phyloP scores from a whole-genome alignment of 2,329 filamentous ascomycete species.

The Cytospora leucostoma region DNA sequence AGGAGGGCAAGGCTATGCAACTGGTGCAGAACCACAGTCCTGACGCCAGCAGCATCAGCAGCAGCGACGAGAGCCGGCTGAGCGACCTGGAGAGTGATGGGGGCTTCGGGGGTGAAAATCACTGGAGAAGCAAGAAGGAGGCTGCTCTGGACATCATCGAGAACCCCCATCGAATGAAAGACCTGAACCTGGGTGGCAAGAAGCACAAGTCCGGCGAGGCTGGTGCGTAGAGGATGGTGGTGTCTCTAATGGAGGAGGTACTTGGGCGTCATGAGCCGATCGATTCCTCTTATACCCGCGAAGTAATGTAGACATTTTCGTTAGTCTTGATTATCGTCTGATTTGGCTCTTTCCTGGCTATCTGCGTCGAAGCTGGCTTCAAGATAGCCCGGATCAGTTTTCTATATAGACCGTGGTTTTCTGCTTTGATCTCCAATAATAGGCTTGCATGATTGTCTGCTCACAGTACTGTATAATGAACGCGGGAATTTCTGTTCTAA shows the following conservation, averaged over 20 bases:
- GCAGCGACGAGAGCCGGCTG: conserved; percentile 54
- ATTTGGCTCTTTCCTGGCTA: not conserved
- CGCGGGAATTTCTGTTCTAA: not conserved
- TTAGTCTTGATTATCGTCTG: not conserved
- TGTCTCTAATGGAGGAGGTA: not conserved
- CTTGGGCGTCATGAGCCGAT: not conserved
- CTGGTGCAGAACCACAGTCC: conserved; percentile 60
- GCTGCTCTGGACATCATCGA: conserved; percentile 52
- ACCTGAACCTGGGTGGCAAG: conserved; percentile 19
- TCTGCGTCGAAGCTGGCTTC: not conserved
- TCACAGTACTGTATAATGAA: not conserved
- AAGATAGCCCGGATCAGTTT: not conserved
- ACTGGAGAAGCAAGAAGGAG: conserved; percentile 53
- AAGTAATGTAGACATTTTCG: not conserved
- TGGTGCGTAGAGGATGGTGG: not conserved
- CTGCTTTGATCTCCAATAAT: not conserved
- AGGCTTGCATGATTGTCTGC: not conserved
- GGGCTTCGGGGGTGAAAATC: conserved; percentile 36
- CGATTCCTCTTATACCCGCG: not conserved
- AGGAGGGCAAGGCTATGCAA: conserved; percentile 51
- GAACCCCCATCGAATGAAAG: conserved; percentile 50
- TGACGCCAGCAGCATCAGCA: conserved; percentile 52
- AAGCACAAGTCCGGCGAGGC: not conserved
- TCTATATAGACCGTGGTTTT: not conserved
- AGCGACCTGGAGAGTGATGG: conserved; percentile 45